Base-by-base conservation (phyloP, 2,329 filamentous ascomycete genomes). In the Rutstroemia sydowiana region DNA sequence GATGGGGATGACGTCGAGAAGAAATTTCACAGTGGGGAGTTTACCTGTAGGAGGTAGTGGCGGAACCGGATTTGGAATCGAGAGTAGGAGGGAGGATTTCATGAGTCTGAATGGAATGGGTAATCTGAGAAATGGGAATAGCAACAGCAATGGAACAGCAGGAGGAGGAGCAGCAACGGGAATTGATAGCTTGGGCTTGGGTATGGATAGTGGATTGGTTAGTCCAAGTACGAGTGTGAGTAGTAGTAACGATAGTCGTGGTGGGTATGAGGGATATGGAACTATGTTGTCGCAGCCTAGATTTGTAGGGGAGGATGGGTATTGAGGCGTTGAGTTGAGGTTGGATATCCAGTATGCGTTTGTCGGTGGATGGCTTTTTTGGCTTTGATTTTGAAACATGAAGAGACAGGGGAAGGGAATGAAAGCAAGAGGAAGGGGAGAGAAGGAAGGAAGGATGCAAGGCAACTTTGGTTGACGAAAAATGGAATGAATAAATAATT, bases 151-250 rank as follows among this genome's bases (percentile, higher is more conserved):
- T 23, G 55, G 58, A 8, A 61, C 61, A 0, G 63, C 60, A 39
- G 56, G 50, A n/a, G n/a, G 7, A 63, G 60, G 11, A 36, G 18
- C 13, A 16, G 34, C 3, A 13, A 13, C 2, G 13, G 5, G 10
- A 36, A 36, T 14, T n/a, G 62, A 46, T 52, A 54, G 16, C 23
- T 45, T n/a, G 61, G 58, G n/a, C 42, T 54, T 58, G 1, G 55
- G 55, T 42, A 52, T 60, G 53, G 55, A 57, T 39, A 65, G 63
- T 52, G 65, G 63, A 4, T 55, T 67, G 11, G 64, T 56, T 2
- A 67, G 65, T 42, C 65, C 65, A 8, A 65, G 61, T 49, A 66
- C 63, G 44, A 67, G 65, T 52, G 59, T 65, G 5, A 63, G 59
- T 43, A 61, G 57, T 5, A 63, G 59, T 50, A 61, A 54, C 14